Conservation (phyloP, 805 yeast species). For the Kockiozyma suomiensis region DNA sequence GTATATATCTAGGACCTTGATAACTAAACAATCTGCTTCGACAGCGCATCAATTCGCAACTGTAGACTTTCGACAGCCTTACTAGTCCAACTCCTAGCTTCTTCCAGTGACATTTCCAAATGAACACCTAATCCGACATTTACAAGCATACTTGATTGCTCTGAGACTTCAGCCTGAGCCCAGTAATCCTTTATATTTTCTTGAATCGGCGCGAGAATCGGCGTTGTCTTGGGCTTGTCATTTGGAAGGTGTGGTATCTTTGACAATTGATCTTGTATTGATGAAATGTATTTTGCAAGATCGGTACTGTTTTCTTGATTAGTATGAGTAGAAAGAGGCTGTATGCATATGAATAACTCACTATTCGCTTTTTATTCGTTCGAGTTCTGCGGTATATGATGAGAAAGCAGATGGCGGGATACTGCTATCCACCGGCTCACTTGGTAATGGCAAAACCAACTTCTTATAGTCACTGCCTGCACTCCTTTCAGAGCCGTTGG, state of each 20-base stretch:
- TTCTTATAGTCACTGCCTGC: too few species aligned
- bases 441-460: background rate
- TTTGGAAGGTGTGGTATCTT: background rate
- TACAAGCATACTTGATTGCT: conserved; percentile 8
- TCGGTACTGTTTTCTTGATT: conserved; percentile 8
- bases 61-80: background rate
- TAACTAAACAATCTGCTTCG: background rate
- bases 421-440: background rate
- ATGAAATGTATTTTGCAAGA: background rate
- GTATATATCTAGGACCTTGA: background rate
- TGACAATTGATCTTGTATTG: background rate
- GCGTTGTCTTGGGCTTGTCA: background rate
- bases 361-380: conserved; percentile 16
- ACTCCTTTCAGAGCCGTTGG: too few species aligned
- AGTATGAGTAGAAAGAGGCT: background rate
- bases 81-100: conserved; percentile 11
- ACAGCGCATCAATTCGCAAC: background rate
- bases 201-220: conserved; percentile 16
- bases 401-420: background rate
- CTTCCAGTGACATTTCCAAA: conserved; percentile 19
- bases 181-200: conserved; percentile 20
- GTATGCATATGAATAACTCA: background rate
- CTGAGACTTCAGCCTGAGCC: conserved; percentile 15
- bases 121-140: conserved; percentile 18
- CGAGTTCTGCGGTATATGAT: conserved; percentile 1